Conservation (phyloP, 768 basidiomycete species). For the Rubroboletus pulcherrimus region DNA sequence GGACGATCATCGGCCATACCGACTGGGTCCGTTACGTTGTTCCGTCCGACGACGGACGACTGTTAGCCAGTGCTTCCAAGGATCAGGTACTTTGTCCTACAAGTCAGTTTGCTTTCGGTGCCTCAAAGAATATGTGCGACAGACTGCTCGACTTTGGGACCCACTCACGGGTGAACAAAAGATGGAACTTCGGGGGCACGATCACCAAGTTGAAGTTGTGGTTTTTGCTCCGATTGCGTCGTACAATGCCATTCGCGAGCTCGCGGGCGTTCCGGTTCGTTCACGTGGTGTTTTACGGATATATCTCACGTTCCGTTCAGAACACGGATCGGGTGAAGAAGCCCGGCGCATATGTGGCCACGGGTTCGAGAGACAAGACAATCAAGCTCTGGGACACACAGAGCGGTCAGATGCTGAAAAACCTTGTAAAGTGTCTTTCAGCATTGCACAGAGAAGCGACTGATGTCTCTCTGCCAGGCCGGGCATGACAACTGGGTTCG, state of each 20-base stretch:
- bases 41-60: constrained; percentile 67
- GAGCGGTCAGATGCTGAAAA: constrained; percentile 76
- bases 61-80: constrained; percentile 78
- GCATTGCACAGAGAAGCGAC: not conserved
- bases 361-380: constrained; percentile 86
- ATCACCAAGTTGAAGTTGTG: constrained; percentile 79
- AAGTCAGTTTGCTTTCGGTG: not conserved
- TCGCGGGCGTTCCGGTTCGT: constrained; percentile 67
- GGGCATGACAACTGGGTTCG: constrained; percentile 92
- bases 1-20: constrained; percentile 71
- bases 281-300: constrained; percentile 6
- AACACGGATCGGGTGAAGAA: constrained; percentile 49
- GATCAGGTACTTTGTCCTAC: constrained; percentile 62
- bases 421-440: constrained; percentile 47
- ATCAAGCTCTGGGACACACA: constrained; percentile 89
- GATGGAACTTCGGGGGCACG: constrained; percentile 82
- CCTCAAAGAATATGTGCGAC: not conserved
- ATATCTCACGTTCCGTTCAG: constrained; percentile 27
- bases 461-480: constrained; percentile 37
- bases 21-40: constrained; percentile 80
- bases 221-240: constrained; percentile 77
- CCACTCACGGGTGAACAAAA: constrained; percentile 71
- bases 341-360: constrained; percentile 62
- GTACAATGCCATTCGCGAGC: constrained; percentile 72
- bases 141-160: constrained; percentile 82